Conservation (phyloP, 129 eudicot species). For the Tanacetum coccineum region DNA sequence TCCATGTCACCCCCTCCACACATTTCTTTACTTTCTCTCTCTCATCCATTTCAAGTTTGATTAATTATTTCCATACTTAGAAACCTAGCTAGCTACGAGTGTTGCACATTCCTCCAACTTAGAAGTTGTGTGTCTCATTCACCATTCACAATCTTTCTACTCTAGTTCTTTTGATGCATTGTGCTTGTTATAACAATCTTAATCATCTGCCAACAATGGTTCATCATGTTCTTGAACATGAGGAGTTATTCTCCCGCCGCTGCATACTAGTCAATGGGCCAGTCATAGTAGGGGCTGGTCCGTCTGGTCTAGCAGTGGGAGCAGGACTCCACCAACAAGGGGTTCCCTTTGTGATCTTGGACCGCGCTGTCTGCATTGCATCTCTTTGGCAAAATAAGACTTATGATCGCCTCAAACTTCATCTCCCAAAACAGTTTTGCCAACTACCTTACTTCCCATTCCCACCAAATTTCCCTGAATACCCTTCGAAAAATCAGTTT, state of each 20-base stretch:
- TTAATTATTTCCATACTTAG: constrained; percentile 24
- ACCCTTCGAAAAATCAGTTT: constrained; percentile 81
- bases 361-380: constrained; percentile 87
- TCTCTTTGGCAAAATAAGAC: constrained; percentile 91
- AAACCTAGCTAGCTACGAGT: constrained; percentile 14
- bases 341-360: constrained; percentile 75
- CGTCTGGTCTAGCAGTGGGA: constrained; percentile 88
- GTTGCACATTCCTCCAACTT: constrained; percentile 12
- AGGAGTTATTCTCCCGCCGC: constrained; percentile 51
- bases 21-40: constrained; percentile 30
- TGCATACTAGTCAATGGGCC: constrained; percentile 86
- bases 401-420: constrained; percentile 87
- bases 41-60: constrained; percentile 17
- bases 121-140: constrained; percentile 23
- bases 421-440: constrained; percentile 83
- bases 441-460: constrained; percentile 75
- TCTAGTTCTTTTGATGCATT: constrained; percentile 35
- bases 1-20: constrained; percentile 69
- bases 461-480: constrained; percentile 66
- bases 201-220: constrained; percentile 36
- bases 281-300: constrained; percentile 95
- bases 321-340: constrained; percentile 81
- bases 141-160: constrained; percentile 2
- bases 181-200: constrained; percentile 26
- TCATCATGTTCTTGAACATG: constrained; percentile 30